These are phyloP conservation scores for Cynanchum wilfordii DNA, from an alignment of 257 asterid species.

Conservation along the genomic window DNA sequence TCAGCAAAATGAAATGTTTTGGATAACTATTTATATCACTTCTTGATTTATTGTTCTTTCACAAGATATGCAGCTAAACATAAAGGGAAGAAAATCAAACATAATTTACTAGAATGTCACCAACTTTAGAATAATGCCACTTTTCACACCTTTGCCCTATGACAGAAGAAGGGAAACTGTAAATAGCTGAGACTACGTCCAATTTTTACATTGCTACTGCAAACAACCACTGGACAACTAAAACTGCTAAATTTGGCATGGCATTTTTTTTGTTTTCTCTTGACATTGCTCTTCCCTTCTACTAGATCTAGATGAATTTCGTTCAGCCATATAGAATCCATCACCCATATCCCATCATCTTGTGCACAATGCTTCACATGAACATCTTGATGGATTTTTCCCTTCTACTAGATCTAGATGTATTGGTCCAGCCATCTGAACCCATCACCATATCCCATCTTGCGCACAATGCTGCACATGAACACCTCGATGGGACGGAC, in stretches of 20 bases:
- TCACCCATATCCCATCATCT: slow-evolving; percentile 24
- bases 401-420: background rate
- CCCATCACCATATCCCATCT: slow-evolving; percentile 25
- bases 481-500: slow-evolving; percentile 23
- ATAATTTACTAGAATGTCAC: background rate
- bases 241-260: background rate
- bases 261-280: background rate
- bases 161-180: background rate
- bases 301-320: slow-evolving; percentile 6
- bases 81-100: background rate
- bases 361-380: slow-evolving; percentile 21
- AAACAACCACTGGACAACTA: background rate
- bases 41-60: background rate
- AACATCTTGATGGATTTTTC: slow-evolving; percentile 14
- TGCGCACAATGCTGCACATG: slow-evolving; percentile 24
- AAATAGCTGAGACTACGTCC: background rate
- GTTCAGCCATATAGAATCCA: slow-evolving; percentile 19
- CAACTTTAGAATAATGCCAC: background rate
- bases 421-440: slow-evolving; percentile 22
- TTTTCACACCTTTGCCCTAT: background rate
- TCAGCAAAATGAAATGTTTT: background rate
- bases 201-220: slow-evolving; percentile 5
- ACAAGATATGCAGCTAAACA: background rate
- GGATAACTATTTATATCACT: background rate
- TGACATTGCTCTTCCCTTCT: background rate